Conservation (phyloP, 495 filamentous ascomycete genomes). For the Aeminium ludgeri region DNA sequence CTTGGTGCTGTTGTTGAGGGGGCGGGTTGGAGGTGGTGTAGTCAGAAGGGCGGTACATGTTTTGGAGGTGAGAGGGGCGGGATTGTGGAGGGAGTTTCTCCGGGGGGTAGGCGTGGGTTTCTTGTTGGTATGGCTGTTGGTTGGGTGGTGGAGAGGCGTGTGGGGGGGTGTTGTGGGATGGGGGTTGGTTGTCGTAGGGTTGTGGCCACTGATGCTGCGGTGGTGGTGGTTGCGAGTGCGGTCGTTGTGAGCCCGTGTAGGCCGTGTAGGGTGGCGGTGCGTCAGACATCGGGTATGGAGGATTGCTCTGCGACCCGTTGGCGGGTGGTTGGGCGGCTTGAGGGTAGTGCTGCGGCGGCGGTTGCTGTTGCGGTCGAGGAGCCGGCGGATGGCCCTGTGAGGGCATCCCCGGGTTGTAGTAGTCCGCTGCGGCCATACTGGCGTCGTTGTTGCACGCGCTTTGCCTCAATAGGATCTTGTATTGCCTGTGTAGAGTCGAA, state of each 20-base stretch:
- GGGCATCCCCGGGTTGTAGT: slow-evolving; percentile 4
- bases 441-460: too few species aligned
- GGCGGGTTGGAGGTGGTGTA: too few species aligned
- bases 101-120: slow-evolving; percentile 5
- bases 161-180: neutral
- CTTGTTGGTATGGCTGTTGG: neutral
- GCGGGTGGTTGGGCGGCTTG: neutral
- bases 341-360: slow-evolving; percentile 3
- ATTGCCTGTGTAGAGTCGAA: too few species aligned
- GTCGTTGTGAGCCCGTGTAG: neutral
- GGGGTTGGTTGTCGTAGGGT: neutral
- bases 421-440: slow-evolving; percentile 14
- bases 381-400: neutral
- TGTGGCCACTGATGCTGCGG: slow-evolving; percentile 1
- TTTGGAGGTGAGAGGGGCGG: slow-evolving; percentile 3
- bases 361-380: neutral
- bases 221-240: slow-evolving; percentile 12
- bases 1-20: too few species aligned
- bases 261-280: slow-evolving; percentile 12
- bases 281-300: slow-evolving; percentile 14
- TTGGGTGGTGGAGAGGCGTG: neutral
- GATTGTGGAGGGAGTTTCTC: slow-evolving; percentile 5
- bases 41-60: slow-evolving; percentile 1
- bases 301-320: neutral
- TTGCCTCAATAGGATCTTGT: too few species aligned